Evolutionary conservation across 1,139 yeast species (phyloP).

Genomic region (Geotrichum klebahnii): DNA sequence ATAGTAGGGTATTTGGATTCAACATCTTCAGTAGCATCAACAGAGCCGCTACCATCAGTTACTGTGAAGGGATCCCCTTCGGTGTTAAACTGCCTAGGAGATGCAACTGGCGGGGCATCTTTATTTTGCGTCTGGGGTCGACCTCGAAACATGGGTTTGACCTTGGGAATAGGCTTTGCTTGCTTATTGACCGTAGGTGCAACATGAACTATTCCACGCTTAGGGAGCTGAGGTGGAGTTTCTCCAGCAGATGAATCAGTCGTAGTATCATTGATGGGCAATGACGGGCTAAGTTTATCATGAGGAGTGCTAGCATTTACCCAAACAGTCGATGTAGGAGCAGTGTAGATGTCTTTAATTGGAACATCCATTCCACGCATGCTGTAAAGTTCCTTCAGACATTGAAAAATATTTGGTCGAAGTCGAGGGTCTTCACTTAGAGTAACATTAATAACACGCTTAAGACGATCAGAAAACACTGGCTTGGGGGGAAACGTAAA

Average conservation of each 20-base stretch:
- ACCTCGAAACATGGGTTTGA: conserved; percentile 21
- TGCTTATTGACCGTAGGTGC: conserved; percentile 2
- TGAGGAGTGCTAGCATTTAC: conserved; percentile 24
- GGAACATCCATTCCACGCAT: conserved; percentile 56
- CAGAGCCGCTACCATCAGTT: conserved; percentile 21
- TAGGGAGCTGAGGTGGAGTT: not conserved
- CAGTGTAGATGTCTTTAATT: conserved; percentile 36
- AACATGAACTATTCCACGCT: conserved; percentile 9
- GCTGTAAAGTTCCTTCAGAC: conserved; percentile 63
- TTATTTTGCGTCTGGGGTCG: conserved; percentile 15
- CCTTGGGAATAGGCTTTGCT: conserved; percentile 14
- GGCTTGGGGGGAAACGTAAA: conserved; percentile 54
- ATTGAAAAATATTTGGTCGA: conserved; percentile 85
- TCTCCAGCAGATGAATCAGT: not conserved
- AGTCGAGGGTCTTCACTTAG: conserved; percentile 72
- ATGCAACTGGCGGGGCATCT: not conserved
- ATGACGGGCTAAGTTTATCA: conserved; percentile 6
- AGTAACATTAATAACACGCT: conserved; percentile 62
- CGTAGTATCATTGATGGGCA: conserved; percentile 9
- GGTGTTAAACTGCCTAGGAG: conserved; percentile 2
- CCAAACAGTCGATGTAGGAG: conserved; percentile 20
- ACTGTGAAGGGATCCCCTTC: conserved; percentile 7
- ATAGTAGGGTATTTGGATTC: conserved; percentile 37
- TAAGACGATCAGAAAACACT: conserved; percentile 40
- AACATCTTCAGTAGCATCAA: conserved; percentile 26